Conservation (phyloP, 768 basidiomycete species). For the Mycena alexandri region DNA sequence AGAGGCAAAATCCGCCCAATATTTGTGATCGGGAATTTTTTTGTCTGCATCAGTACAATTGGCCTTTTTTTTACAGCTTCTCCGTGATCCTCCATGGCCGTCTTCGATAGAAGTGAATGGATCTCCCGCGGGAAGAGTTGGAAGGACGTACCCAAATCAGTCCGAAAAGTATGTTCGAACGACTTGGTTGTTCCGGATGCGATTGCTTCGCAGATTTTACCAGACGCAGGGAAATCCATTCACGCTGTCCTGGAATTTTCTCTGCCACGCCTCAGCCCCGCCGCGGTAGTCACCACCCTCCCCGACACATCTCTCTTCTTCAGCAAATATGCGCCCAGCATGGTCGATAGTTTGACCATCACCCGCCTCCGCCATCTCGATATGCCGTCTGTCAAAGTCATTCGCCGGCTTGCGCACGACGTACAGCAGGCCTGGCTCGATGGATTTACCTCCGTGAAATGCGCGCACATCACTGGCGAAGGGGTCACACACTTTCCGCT, state of each 20-base stretch:
- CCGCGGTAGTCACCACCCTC: neutral
- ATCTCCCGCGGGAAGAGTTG: no score
- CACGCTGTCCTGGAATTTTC: constrained; percentile 12
- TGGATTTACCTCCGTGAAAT: constrained; percentile 15
- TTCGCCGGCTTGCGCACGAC: constrained; percentile 2
- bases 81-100: no score
- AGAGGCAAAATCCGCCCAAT: no score
- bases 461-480: constrained; percentile 6
- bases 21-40: no score
- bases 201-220: no score
- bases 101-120: no score
- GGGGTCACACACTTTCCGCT: neutral
- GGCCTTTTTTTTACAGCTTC: no score
- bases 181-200: no score
- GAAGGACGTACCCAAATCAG: no score
- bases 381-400: constrained; percentile 5
- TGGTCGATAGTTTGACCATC: neutral
- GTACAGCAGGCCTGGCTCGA: constrained; percentile 16
- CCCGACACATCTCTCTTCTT: neutral
- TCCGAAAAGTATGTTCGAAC: no score
- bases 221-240: neutral
- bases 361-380: constrained; percentile 9
- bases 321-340: constrained; percentile 3
- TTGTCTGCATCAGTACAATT: no score
- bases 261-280: neutral